Evolutionary conservation across 2,329 filamentous ascomycete species (phyloP), one percentile per base, ranked within the genome.

Genomic region (Talaromyces sp.): DNA sequence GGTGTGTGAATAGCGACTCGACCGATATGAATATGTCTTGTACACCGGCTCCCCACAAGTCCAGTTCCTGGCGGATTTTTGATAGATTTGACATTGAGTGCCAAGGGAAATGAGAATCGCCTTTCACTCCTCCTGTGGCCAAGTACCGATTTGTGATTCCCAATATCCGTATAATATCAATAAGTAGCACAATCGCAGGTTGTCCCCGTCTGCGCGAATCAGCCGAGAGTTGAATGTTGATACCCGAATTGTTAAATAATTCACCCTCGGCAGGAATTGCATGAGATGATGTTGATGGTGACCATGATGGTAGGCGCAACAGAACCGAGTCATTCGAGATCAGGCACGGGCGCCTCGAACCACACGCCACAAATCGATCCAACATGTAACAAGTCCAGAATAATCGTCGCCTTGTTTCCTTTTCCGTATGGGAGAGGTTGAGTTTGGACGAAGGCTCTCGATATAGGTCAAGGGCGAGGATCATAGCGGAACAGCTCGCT

Each of bases 381-480:
- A 96, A 87, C 28, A 96, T 79, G 69, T 95, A 96, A 72, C 90
- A 93, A 1, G 90, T 88, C 92, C 92, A 96, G 75, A 96, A 96
- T 1, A 96, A 79, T n/a, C 90, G 84, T 61, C 92, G 82, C 52
- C 90, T 84, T 70, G 88, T 87, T 77, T 96, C 92, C 62, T 89
- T 84, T 71, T 96, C 91, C 3, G 86, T 79, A 0, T 86, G 82
- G 0, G 86, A 84, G 11, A 90, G 82, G 61, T 85, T 84, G 12
- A 85, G 79, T 58, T 85, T 84, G 5, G 81, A 72, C 25, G 91
- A 87, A 48, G 88, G 79, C 76, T 96, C 92, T 35, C 90, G 86
- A 71, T 96, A 90, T 2, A 95, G 80, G 70, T 93, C 90, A 11
- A 96, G 82, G 3, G 90, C 91, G 75, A 92, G 86, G 1, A 89